Evolutionary conservation across 129 eudicot genomes (phyloP).

Genomic region (Escallonia herrerae): DNA sequence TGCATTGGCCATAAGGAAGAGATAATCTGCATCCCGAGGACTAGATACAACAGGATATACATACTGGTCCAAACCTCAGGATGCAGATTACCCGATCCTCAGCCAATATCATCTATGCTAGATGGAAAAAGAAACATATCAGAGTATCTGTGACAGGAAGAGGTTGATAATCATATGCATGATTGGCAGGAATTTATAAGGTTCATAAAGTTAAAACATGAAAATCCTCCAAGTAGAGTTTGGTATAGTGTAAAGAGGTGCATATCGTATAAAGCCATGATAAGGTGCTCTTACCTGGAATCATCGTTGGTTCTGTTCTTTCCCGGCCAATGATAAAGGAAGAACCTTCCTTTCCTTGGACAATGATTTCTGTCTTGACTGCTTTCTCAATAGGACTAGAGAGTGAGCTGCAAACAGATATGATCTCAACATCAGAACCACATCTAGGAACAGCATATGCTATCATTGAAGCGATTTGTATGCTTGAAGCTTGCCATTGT

Average conservation of each 20-base stretch:
- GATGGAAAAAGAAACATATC: too few relatives aligned
- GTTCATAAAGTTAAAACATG: background rate
- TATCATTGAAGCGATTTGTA: too few relatives aligned
- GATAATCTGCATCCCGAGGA: conserved; percentile 50
- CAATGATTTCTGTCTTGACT: conserved; percentile 27
- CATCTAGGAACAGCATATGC: too few relatives aligned
- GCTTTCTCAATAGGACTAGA: conserved; percentile 10
- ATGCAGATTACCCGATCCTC: conserved; percentile 49
- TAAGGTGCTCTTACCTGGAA: conserved; percentile 14
- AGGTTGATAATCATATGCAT: conserved; percentile 3
- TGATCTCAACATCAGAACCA: too few relatives aligned
- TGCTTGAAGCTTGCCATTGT: too few relatives aligned
- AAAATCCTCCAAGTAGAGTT: conserved; percentile 1
- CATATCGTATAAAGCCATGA: conserved; percentile 7
- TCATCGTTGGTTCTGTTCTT: conserved; percentile 25
- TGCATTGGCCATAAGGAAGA: conserved; percentile 16
- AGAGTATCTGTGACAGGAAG: too few relatives aligned
- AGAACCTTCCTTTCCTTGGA: conserved; percentile 16
- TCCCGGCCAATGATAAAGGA: conserved; percentile 19
- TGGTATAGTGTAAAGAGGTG: conserved; percentile 1
- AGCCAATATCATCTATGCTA: conserved; percentile 9
- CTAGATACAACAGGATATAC: conserved; percentile 3
- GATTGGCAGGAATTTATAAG: conserved; percentile 17
- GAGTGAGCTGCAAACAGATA: too few relatives aligned
- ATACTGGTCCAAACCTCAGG: conserved; percentile 43